A percentile compares a stretch with the other conserved stretches of the same genome.
These are phyloP conservation scores for Ichthyophthirius multifiliis DNA, from an alignment of 169 alveolate species.

Conservation along the genomic window DNA sequence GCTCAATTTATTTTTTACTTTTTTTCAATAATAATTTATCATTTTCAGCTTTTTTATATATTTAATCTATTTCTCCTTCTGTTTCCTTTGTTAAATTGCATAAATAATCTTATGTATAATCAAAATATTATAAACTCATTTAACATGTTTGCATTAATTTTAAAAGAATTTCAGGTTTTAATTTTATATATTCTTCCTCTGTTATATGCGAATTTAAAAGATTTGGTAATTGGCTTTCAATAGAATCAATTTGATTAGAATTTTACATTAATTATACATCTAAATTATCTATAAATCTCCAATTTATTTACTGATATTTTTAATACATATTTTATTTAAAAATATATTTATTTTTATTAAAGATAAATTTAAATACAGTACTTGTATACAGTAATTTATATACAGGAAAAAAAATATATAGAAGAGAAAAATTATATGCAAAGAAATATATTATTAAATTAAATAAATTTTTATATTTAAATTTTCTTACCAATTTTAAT, in stretches of 20 bases:
- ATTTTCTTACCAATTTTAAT: too few species aligned
- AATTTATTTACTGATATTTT: too few species aligned
- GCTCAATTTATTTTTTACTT: not conserved
- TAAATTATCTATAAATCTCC: not conserved
- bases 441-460: too few species aligned
- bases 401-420: too few species aligned
- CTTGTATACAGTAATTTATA: too few species aligned
- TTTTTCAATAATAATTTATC: slow-evolving; percentile 2
- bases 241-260: not conserved
- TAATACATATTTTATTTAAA: too few species aligned
- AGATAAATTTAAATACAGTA: too few species aligned
- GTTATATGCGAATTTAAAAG: not conserved
- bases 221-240: slow-evolving; percentile 5
- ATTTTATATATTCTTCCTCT: not conserved
- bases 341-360: too few species aligned
- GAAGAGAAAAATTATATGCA: too few species aligned
- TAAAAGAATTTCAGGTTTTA: not conserved
- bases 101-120: slow-evolving; percentile 5
- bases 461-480: too few species aligned
- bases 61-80: not conserved
- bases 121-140: slow-evolving; percentile 5
- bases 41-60: not conserved
- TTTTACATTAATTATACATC: not conserved
- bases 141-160: not conserved
- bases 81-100: slow-evolving; percentile 6